Evolutionary conservation across 768 basidiomycete species (phyloP).

Genomic region (Termitomyces sp.): DNA sequence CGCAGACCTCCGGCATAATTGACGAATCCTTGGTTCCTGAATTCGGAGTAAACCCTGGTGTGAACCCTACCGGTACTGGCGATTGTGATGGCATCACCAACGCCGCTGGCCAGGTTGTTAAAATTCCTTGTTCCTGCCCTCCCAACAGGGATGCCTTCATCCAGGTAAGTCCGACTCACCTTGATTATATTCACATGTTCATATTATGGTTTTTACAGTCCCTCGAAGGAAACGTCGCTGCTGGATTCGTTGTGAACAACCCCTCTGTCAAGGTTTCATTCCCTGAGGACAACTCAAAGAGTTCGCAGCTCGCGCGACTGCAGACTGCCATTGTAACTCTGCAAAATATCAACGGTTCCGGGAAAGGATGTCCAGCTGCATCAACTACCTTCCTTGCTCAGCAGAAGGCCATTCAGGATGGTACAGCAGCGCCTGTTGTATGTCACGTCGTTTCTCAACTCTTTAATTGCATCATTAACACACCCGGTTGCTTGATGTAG

Average conservation of each 20-base stretch:
- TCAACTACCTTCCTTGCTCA: conserved; percentile 57
- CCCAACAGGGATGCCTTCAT: conserved; percentile 49
- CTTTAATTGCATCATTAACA: background rate
- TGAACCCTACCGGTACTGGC: conserved; percentile 55
- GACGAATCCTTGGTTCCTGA: conserved; percentile 41
- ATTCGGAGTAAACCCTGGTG: conserved; percentile 47
- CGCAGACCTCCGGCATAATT: conserved; percentile 10
- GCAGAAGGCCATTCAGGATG: conserved; percentile 29
- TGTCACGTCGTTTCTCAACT: background rate
- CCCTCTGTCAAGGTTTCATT: conserved; percentile 54
- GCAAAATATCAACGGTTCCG: conserved; percentile 66
- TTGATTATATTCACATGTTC: background rate
- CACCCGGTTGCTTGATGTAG: conserved; percentile 8
- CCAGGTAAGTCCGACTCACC: conserved; percentile 28
- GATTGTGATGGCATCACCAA: conserved; percentile 63
- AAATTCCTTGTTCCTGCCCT: conserved; percentile 63
- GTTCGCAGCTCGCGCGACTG: conserved; percentile 49
- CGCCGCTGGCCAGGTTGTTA: conserved; percentile 47
- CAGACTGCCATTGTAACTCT: conserved; percentile 57
- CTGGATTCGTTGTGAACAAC: conserved; percentile 62
- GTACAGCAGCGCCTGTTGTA: conserved; percentile 18
- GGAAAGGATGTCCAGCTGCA: conserved; percentile 60
- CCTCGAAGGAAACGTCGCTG: conserved; percentile 49
- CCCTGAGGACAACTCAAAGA: conserved; percentile 52
- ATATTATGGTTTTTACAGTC: conserved; percentile 16